Evolutionary conservation across 208 protist species (phyloP).

Genomic region (Polymyxa betae): DNA sequence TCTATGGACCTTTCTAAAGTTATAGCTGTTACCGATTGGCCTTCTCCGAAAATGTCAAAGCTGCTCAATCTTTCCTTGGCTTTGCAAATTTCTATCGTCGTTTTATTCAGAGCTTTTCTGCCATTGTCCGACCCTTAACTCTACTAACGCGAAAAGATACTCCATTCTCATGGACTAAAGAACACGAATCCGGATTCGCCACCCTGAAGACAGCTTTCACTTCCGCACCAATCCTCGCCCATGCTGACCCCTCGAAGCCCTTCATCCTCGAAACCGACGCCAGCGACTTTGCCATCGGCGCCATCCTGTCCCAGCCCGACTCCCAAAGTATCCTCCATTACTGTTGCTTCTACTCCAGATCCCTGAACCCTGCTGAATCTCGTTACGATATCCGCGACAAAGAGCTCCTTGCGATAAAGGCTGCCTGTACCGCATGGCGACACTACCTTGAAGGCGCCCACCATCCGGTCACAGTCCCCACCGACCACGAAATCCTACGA

Average conservation of each 20-base stretch:
- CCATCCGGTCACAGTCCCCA: background rate
- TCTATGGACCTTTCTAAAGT: background rate
- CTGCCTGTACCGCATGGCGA: background rate
- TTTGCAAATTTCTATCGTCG: background rate
- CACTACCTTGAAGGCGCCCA: conserved; percentile 10
- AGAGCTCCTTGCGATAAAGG: background rate
- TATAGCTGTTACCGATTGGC: background rate
- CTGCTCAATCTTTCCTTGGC: background rate
- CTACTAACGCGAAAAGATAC: background rate
- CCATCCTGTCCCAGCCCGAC: conserved; percentile 7
- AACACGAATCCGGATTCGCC: background rate
- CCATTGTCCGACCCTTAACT: background rate
- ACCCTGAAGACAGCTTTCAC: background rate
- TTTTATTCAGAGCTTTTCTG: background rate
- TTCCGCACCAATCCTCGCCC: background rate
- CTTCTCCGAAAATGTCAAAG: background rate
- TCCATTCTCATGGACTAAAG: background rate
- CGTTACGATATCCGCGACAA: background rate
- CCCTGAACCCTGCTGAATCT: background rate
- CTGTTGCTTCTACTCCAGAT: background rate
- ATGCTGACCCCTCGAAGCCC: conserved; percentile 4
- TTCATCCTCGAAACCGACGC: conserved; percentile 35
- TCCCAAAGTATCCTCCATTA: background rate
- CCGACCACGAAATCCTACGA: background rate
- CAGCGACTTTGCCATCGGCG: conserved; percentile 4